A percentile compares a stretch with the other conserved stretches of the same genome.
These are phyloP conservation scores for Incumbomyces lentus DNA, from an alignment of 2,329 filamentous ascomycete species.

Conservation along the genomic window DNA sequence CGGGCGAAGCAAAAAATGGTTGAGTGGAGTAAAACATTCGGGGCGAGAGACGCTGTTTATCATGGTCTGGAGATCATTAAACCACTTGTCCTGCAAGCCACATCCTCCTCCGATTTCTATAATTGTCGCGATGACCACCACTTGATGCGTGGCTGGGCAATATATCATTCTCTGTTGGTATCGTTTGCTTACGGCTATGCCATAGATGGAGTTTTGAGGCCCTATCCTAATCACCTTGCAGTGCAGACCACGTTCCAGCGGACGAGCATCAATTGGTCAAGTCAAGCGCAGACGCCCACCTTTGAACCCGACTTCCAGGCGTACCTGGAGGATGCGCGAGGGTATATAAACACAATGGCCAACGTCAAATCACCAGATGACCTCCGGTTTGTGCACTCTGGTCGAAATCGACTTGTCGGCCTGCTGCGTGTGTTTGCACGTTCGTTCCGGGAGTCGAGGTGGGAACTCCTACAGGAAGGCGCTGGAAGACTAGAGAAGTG, in stretches of 20 bases:
- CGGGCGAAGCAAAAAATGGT: conserved; percentile 70
- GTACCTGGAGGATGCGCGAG: conserved; percentile 65
- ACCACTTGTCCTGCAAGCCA: conserved; percentile 58
- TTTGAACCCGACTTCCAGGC: conserved; percentile 36
- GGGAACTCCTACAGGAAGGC: conserved; percentile 86
- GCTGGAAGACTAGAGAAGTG: conserved; percentile 70
- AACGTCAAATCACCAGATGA: conserved; percentile 66
- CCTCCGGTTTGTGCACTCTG: conserved; percentile 54
- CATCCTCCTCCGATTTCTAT: conserved; percentile 28
- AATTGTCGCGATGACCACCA: conserved; percentile 82
- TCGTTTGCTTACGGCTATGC: conserved; percentile 94
- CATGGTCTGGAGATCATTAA: conserved; percentile 82
- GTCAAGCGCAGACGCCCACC: conserved; percentile 1
- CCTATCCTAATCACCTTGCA: conserved; percentile 25
- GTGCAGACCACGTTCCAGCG: conserved; percentile 30
- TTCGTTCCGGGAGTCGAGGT: conserved; percentile 70
- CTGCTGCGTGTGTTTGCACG: conserved; percentile 70
- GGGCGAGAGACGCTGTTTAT: conserved; percentile 81
- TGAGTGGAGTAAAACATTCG: conserved; percentile 76
- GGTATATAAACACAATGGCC: conserved; percentile 63
- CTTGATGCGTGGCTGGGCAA: conserved; percentile 85
- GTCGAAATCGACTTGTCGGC: conserved; percentile 73
- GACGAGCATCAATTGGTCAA: not conserved
- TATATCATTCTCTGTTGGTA: conserved; percentile 84
- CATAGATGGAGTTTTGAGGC: conserved; percentile 64